A percentile compares a stretch with the other conserved stretches of the same genome.
Conservation (phyloP, 768 basidiomycete genomes). For the Boletus rubroflammeus region DNA sequence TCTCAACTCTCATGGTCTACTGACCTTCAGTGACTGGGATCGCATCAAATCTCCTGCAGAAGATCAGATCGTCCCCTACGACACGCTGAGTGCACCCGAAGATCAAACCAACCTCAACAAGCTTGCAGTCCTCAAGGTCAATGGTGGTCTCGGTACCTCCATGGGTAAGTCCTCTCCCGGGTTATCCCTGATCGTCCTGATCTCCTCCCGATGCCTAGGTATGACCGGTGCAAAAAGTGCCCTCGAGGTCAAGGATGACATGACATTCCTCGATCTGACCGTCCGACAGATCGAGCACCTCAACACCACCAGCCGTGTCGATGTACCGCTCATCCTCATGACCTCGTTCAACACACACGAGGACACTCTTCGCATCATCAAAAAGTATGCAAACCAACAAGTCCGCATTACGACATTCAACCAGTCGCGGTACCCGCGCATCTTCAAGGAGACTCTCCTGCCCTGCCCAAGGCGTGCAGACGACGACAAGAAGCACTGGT, state of each 20-base stretch:
- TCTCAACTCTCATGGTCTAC: conserved; percentile 1
- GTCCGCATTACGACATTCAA: conserved; percentile 69
- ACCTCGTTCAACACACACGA: conserved; percentile 82
- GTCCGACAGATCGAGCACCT: conserved; percentile 69
- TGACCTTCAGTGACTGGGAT: conserved; percentile 33
- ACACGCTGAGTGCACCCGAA: conserved; percentile 42
- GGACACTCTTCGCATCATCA: conserved; percentile 73
- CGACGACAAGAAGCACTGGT: conserved; percentile 69
- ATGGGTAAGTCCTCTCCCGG: conserved; percentile 38
- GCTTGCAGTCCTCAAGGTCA: conserved; percentile 75
- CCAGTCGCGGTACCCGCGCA: conserved; percentile 72
- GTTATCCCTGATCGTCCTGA: not conserved
- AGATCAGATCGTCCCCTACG: conserved; percentile 63
- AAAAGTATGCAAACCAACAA: conserved; percentile 78
- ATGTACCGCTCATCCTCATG: conserved; percentile 79
- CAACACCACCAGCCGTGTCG: conserved; percentile 55
- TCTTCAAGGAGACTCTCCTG: conserved; percentile 64
- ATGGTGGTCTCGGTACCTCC: conserved; percentile 70
- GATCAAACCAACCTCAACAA: conserved; percentile 55
- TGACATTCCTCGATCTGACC: conserved; percentile 65
- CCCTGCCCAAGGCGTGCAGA: conserved; percentile 55
- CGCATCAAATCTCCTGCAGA: conserved; percentile 58
- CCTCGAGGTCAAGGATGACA: conserved; percentile 71
- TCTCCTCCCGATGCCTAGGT: conserved; percentile 26
- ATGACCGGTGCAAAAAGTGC: conserved; percentile 67